These are phyloP conservation scores for Claviceps sorghi DNA, from an alignment of 2,329 filamentous ascomycete genomes.

Conservation along the genomic window DNA sequence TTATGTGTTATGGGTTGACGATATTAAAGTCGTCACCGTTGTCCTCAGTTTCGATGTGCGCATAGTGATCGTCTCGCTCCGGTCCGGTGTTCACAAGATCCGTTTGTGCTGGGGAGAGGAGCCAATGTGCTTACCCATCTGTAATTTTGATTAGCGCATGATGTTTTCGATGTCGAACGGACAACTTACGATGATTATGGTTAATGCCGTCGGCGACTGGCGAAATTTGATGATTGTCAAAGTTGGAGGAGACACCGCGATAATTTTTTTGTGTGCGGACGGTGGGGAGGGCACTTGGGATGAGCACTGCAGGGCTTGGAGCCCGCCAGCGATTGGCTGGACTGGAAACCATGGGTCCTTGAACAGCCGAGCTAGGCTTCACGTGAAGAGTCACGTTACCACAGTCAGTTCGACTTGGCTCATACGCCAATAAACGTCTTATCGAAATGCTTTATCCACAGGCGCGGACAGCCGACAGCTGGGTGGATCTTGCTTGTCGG, in stretches of 20 bases:
- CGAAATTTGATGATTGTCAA: conserved; percentile 26
- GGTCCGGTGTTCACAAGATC: not conserved
- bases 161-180: conserved; percentile 20
- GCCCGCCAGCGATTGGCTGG: conserved; percentile 21
- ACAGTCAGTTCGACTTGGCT: not conserved
- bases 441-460: not conserved
- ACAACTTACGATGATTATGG: conserved; percentile 35
- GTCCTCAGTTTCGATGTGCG: not conserved
- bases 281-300: conserved; percentile 24
- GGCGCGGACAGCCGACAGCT: not conserved
- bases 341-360: not conserved
- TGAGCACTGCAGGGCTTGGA: conserved; percentile 22
- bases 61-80: not conserved
- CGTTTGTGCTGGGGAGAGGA: conserved; percentile 5
- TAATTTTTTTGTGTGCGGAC: conserved; percentile 30
- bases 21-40: not conserved
- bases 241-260: conserved; percentile 23
- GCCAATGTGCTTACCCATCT: conserved; percentile 46
- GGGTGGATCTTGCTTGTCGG: not conserved
- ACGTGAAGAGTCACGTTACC: conserved; percentile 5
- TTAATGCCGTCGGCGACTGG: conserved; percentile 29
- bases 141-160: conserved; percentile 24
- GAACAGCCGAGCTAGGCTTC: not conserved
- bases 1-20: not conserved
- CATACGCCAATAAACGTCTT: not conserved